A percentile compares a stretch with the other conserved stretches of the same genome.
Conservation (phyloP, 1,284 basidiomycete genomes). For the Phellinidium pouzarii region DNA sequence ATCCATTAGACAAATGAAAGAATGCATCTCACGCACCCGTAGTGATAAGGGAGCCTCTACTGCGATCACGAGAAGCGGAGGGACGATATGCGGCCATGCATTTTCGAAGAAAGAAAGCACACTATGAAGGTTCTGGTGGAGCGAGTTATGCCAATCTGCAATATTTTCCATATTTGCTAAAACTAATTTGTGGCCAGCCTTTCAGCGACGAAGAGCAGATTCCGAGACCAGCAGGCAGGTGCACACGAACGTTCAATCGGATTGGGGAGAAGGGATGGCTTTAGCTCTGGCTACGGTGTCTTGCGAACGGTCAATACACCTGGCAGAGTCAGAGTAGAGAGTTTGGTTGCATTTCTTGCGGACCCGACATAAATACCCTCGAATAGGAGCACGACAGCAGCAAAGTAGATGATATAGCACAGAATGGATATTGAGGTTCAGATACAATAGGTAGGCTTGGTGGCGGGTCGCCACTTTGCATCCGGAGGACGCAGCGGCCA, state of each 20-base stretch:
- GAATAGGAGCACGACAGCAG: neutral
- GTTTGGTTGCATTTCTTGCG: too few relatives aligned
- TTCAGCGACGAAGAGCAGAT: too few relatives aligned
- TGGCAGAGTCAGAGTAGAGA: too few relatives aligned
- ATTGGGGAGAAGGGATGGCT: too few relatives aligned
- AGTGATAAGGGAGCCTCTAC: slow-evolving; percentile 10
- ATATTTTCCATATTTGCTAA: neutral
- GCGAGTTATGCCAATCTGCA: neutral
- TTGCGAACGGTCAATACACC: too few relatives aligned
- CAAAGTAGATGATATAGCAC: neutral
- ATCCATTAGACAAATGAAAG: neutral
- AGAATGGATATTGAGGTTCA: neutral
- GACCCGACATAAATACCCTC: neutral
- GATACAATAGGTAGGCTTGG: neutral
- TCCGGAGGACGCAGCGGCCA: neutral
- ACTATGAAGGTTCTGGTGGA: neutral
- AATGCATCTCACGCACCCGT: neutral
- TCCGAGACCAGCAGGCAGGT: too few relatives aligned
- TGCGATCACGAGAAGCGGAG: slow-evolving; percentile 7
- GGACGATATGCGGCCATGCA: slow-evolving; percentile 9
- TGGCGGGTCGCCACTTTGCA: neutral
- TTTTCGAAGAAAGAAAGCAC: neutral
- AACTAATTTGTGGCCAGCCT: too few relatives aligned
- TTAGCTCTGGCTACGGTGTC: too few relatives aligned
- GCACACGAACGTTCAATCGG: neutral